phyloP scores from a whole-genome alignment of 495 filamentous ascomycete species.

The Pseudevernia furfuracea region DNA sequence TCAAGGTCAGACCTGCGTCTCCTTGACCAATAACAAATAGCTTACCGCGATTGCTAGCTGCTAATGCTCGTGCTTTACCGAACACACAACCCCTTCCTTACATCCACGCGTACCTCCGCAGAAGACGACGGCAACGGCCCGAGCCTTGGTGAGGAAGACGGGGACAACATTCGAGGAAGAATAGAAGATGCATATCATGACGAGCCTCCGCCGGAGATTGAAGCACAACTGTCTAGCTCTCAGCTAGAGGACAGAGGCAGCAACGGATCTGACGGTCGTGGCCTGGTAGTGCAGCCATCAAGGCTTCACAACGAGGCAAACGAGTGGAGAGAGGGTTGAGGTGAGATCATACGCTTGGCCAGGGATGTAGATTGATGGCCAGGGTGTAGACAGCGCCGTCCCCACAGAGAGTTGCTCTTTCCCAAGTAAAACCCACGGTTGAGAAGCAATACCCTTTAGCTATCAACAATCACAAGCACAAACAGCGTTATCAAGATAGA shows the following conservation, averaged over 20 bases:
- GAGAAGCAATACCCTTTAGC: not conserved
- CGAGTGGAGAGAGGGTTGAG: conserved; percentile 25
- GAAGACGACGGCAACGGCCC: conserved; percentile 17
- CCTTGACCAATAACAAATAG: not conserved
- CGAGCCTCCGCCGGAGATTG: conserved; percentile 15
- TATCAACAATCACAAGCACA: conserved; percentile 10
- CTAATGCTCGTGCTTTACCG: conserved; percentile 19
- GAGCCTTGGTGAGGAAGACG: conserved; percentile 13
- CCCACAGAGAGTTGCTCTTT: not conserved
- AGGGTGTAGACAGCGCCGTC: not conserved
- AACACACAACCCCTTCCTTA: conserved; percentile 17
- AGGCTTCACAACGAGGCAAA: conserved; percentile 23
- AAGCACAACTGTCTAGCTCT: conserved; percentile 2
- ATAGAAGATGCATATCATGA: conserved; percentile 27
- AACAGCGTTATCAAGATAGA: not conserved
- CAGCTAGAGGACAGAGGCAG: conserved; percentile 1
- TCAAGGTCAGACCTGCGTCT: conserved; percentile 25
- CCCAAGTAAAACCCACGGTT: too few species aligned
- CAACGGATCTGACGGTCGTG: conserved; percentile 7
- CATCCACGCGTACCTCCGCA: conserved; percentile 12
- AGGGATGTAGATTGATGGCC: not conserved
- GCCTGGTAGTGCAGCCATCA: conserved; percentile 25
- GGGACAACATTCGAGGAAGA: conserved; percentile 22
- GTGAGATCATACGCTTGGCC: not conserved
- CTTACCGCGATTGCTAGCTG: conserved; percentile 6